Evolutionary conservation across 306 rosid species (phyloP).

Genomic region (Parietaria judaica): DNA sequence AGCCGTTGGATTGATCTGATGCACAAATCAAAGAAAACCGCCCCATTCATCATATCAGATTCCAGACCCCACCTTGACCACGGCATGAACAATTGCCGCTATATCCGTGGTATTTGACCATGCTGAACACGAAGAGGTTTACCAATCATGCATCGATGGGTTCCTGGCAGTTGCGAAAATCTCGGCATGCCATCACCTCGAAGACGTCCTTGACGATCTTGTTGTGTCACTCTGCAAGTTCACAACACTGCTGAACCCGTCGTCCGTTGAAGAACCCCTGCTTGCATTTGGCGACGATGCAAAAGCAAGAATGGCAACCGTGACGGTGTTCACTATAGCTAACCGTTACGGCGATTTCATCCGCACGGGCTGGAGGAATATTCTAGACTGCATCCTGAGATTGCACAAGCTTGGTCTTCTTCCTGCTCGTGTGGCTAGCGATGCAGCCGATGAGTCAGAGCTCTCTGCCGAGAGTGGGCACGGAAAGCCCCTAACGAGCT

Average conservation of each 20-base stretch:
- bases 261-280: slow-evolving; percentile 84
- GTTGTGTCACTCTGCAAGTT: slow-evolving; percentile 96
- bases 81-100: slow-evolving; percentile 96
- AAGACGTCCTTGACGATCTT: slow-evolving; percentile 96
- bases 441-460: slow-evolving; percentile 91
- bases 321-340: slow-evolving; percentile 84
- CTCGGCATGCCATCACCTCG: slow-evolving; percentile 97
- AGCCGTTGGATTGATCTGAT: slow-evolving; percentile 95
- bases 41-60: slow-evolving; percentile 85
- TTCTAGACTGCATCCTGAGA: slow-evolving; percentile 87
- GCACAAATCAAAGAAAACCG: slow-evolving; percentile 84
- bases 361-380: slow-evolving; percentile 97
- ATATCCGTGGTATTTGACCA: slow-evolving; percentile 98
- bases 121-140: slow-evolving; percentile 90
- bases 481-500: slow-evolving; percentile 66
- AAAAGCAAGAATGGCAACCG: slow-evolving; percentile 96
- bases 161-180: slow-evolving; percentile 91
- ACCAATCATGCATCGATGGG: slow-evolving; percentile 92
- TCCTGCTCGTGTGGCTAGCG: slow-evolving; percentile 98
- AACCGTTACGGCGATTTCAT: slow-evolving; percentile 91
- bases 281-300: slow-evolving; percentile 90
- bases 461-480: slow-evolving; percentile 65
- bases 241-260: slow-evolving; percentile 83
- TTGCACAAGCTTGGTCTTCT: slow-evolving; percentile 97
- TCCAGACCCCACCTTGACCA: slow-evolving; percentile 85